phyloP scores from a whole-genome alignment of 805 yeast species.

The Yarrowia deformans region DNA sequence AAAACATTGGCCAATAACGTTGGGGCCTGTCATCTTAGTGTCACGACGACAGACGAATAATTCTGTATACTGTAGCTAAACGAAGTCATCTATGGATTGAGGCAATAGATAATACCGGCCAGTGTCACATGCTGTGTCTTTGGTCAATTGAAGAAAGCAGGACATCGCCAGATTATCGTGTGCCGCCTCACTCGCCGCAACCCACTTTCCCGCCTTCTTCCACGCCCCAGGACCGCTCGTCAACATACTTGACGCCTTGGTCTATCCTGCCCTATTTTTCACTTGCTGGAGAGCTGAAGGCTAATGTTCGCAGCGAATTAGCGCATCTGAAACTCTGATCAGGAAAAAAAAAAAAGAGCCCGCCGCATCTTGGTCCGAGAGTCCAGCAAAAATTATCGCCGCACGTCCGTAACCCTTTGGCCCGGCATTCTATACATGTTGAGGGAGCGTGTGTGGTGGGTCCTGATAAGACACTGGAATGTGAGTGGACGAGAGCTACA shows the following conservation, averaged over 20 bases:
- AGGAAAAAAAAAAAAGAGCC: slow-evolving; percentile 1
- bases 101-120: neutral
- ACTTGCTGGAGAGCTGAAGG: slow-evolving; percentile 12
- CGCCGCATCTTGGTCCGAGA: slow-evolving; percentile 27
- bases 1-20: slow-evolving; percentile 28
- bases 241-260: slow-evolving; percentile 14
- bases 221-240: neutral
- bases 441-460: neutral
- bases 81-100: slow-evolving; percentile 5
- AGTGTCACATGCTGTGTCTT: neutral
- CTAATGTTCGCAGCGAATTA: slow-evolving; percentile 29
- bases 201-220: neutral
- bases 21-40: neutral
- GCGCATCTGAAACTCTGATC: slow-evolving; percentile 20
- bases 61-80: neutral
- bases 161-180: neutral
- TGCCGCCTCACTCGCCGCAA: slow-evolving; percentile 6
- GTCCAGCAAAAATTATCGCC: slow-evolving; percentile 16
- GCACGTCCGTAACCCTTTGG: slow-evolving; percentile 24
- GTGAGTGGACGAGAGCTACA: neutral
- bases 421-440: neutral
- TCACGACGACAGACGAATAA: neutral
- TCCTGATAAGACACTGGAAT: neutral
- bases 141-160: too few species aligned
- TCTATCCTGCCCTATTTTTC: slow-evolving; percentile 5